These are phyloP conservation scores for Golubevia sp. DNA, from an alignment of 1,284 basidiomycete species.

Conservation along the genomic window DNA sequence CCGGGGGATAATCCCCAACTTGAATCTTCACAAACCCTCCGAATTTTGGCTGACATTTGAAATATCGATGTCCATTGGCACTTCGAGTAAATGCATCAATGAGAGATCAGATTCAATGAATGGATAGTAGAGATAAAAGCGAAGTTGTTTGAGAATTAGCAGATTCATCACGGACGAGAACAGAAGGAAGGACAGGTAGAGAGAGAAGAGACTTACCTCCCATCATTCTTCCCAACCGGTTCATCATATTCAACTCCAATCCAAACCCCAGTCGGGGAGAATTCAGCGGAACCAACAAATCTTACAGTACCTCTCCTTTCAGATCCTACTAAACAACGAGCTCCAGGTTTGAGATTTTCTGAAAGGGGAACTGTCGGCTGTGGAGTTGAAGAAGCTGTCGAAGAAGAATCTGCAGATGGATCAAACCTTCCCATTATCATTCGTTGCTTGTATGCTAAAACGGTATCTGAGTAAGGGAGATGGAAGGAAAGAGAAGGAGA, in stretches of 20 bases:
- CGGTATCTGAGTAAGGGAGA: slow-evolving; percentile 71
- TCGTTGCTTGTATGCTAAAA: slow-evolving; percentile 84
- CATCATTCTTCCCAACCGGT: slow-evolving; percentile 58
- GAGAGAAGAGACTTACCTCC: slow-evolving; percentile 69
- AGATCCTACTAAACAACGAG: slow-evolving; percentile 82
- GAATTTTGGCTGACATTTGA: slow-evolving; percentile 75
- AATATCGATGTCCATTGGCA: slow-evolving; percentile 83
- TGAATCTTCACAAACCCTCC: slow-evolving; percentile 85
- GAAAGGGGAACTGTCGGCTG: slow-evolving; percentile 10
- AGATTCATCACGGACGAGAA: too few relatives aligned
- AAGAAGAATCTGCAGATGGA: slow-evolving; percentile 57
- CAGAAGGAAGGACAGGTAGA: not conserved
- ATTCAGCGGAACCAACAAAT: slow-evolving; percentile 38
- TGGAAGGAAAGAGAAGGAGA: slow-evolving; percentile 5
- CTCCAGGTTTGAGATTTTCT: slow-evolving; percentile 68
- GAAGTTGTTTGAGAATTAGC: too few relatives aligned
- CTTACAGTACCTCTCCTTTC: slow-evolving; percentile 42
- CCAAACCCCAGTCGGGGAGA: slow-evolving; percentile 62
- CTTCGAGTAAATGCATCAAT: too few relatives aligned
- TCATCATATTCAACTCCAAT: slow-evolving; percentile 57
- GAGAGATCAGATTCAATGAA: too few relatives aligned
- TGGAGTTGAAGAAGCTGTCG: slow-evolving; percentile 13
- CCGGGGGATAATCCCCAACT: slow-evolving; percentile 83
- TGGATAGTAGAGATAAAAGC: too few relatives aligned
- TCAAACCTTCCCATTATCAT: slow-evolving; percentile 90